Conservation (phyloP, 140 eudicot species). For the Stevia rebaudiana region DNA sequence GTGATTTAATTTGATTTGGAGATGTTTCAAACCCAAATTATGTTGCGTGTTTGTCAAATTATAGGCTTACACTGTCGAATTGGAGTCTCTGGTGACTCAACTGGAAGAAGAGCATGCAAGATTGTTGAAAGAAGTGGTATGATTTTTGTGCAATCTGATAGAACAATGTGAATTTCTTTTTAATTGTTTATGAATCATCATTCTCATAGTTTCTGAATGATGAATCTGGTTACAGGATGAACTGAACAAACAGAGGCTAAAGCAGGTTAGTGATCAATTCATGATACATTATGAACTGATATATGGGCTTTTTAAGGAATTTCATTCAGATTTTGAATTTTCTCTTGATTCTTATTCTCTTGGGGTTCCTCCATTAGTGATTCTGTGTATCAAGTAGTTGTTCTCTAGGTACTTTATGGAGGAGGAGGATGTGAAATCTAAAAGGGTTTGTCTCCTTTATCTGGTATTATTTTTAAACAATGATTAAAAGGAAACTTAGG, state of each 20-base stretch:
- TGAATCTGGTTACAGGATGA: conserved; percentile 47
- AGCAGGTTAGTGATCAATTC: conserved; percentile 49
- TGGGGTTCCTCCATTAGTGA: conserved; percentile 5
- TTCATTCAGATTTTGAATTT: background rate
- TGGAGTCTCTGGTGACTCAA: conserved; percentile 72
- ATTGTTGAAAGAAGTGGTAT: conserved; percentile 74
- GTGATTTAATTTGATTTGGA: background rate
- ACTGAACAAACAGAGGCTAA: conserved; percentile 48
- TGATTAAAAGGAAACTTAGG: background rate
- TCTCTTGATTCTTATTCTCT: background rate
- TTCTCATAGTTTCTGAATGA: background rate
- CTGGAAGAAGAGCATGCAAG: conserved; percentile 77
- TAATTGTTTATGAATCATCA: background rate
- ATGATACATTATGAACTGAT: background rate
- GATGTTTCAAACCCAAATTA: background rate
- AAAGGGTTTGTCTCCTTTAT: background rate
- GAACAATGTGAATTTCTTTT: background rate
- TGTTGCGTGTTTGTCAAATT: background rate
- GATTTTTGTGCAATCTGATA: background rate
- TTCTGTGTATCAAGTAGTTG: background rate
- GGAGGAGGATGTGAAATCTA: conserved; percentile 15
- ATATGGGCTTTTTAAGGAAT: background rate
- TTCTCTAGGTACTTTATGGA: conserved; percentile 14
- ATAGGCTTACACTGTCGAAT: conserved; percentile 77
- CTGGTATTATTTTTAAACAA: background rate